Evolutionary conservation across 169 alveolate species (phyloP).

Genomic region (Fabrea salina): DNA sequence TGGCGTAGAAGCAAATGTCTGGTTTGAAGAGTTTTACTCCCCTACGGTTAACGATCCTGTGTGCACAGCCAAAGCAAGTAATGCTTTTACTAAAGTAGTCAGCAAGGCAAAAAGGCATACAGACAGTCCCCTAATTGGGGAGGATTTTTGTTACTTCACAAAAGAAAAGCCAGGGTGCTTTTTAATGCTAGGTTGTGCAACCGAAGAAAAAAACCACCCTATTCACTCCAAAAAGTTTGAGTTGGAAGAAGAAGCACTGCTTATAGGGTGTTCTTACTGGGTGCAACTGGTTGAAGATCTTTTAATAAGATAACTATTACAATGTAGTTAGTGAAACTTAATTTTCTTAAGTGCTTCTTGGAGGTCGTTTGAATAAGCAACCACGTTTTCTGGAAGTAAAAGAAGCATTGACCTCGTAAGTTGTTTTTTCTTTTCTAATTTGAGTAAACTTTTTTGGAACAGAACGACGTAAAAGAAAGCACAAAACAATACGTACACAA

Average conservation of each 20-base stretch:
- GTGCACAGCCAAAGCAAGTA: neutral
- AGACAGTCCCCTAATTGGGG: neutral
- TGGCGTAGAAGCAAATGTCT: neutral
- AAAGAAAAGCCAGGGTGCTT: constrained; percentile 23
- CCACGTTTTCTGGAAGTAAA: constrained; percentile 7
- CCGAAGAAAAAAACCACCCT: neutral
- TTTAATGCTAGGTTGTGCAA: constrained; percentile 20
- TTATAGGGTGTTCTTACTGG: constrained; percentile 29
- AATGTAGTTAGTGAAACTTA: neutral
- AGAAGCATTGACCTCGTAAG: constrained; percentile 20
- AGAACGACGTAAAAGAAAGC: neutral
- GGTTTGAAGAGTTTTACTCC: neutral
- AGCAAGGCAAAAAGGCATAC: neutral
- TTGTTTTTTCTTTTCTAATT: constrained; percentile 17
- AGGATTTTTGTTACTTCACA: constrained; percentile 26
- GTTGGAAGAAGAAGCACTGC: constrained; percentile 16
- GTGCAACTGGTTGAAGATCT: constrained; percentile 19
- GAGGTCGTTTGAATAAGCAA: neutral
- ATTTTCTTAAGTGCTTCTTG: constrained; percentile 15
- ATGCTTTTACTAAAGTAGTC: neutral
- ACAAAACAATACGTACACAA: neutral
- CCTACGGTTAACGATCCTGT: constrained; percentile 12
- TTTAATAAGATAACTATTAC: neutral
- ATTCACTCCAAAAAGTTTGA: constrained; percentile 5
- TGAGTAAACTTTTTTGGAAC: neutral